Evolutionary conservation across 768 basidiomycete species (phyloP), one percentile per base, ranked within the genome.

Genomic region (Tricholoma terreum): DNA sequence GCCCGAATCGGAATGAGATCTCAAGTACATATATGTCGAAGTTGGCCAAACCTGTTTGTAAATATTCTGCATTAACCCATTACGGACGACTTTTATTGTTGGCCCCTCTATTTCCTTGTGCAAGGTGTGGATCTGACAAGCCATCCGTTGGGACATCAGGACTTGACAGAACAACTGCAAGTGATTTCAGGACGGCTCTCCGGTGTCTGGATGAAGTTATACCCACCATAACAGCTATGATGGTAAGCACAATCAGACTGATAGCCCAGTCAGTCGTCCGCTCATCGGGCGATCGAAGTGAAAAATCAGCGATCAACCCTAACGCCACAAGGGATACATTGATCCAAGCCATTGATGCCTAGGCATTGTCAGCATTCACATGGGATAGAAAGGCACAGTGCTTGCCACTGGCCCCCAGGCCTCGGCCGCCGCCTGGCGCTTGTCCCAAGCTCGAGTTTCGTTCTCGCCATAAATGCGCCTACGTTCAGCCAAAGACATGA

Each of bases 271-370:
- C 46, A 3, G 46, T 49, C 8, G 46, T 49, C 12, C 46, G 46
- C 2, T 10, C 12, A 4, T 31, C 27, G 8, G 46, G 46, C n/a
- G 30, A 49, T 14, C 46, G 46, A 31, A 49, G n/a, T 30, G 46
- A n/a, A 49, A 49, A 49, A 49, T 49, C 46, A 31, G 46, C 27
- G n/a, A 49, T 49, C 46, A 49, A 15, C 6, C 46, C 46, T 49
- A 49, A 10, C 15, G 30, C 46, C 46, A 49, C 46, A 22, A 49
- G 46, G n/a, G 30, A 49, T 31, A 31, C 27, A 31, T 49, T 49
- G 27, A 49, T 49, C 30, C 30, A 49, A n/a, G 27, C 9, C 46
- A 48, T 48, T n/a, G 46, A 17, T n/a, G 46, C 46, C 46, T 48
- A 8, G 15, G 30, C 9, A 49, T 31, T 12, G 46, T 49, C 46